Evolutionary conservation across 768 basidiomycete genomes (phyloP), one percentile per base, ranked within the genome.

Genomic region (Clavaria fumosa): DNA sequence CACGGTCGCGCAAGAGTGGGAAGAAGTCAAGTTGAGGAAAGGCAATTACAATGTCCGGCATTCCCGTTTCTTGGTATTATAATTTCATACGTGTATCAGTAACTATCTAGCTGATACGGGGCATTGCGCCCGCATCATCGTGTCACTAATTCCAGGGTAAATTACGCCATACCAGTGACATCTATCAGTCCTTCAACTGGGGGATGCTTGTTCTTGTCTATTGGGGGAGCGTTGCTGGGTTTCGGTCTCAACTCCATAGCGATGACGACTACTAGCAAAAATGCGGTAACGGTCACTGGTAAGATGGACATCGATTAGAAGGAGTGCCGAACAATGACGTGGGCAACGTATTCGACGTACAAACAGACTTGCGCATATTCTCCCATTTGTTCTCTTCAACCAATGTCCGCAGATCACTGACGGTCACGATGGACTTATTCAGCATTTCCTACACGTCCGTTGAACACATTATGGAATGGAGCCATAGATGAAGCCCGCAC

Each of bases 301-400:
- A n/a, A 37, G 9, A 37, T 32, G 20, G 4, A 38, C 14, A 4
- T n/a, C n/a, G n/a, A n/a, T n/a, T n/a, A n/a, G n/a, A n/a, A n/a
- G n/a, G n/a, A n/a, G n/a, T n/a, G n/a, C n/a, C n/a, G n/a, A n/a
- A n/a, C n/a, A n/a, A n/a, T n/a, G n/a, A n/a, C n/a, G n/a, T n/a
- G n/a, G n/a, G n/a, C n/a, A n/a, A n/a, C n/a, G n/a, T n/a, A n/a
- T n/a, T n/a, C n/a, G 18, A 69, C 74, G 54, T 47, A 81, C 83
- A 61, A 38, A 89, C 82, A 38, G 81, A 76, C 41, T 75, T 73
- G 35, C 82, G 74, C 75, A 86, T 84, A 43, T 84, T 89, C 47
- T 84, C 72, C 85, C 86, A 89, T 50, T 78, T 83, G 22, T 79
- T 75, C 48, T 85, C 82, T 53, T 89, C 85, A 39, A 86, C 78